Base-by-base conservation (phyloP, 306 rosid species). In the Glycine soja region DNA sequence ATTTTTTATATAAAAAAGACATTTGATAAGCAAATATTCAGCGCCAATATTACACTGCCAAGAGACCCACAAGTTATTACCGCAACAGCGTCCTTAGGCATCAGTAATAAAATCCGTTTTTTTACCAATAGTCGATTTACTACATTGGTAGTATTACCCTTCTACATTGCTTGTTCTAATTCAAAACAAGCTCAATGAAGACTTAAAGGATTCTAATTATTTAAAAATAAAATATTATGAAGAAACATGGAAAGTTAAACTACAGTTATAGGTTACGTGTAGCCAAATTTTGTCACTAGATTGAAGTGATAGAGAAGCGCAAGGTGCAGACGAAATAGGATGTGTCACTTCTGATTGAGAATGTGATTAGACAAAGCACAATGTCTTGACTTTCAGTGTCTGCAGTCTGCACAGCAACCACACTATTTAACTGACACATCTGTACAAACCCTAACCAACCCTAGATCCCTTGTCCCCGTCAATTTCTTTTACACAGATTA, bases 341-440 rank as follows among this genome's bases (percentile, higher is more conserved):
- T 12, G 24, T 14, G 80, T 81, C 85, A 36, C 64, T 81, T 85
- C 85, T 2, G 40, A 76, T 58, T 69, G 78, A 69, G 46, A 30
- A 18, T n/a, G 51, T 68, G 83, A 76, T 72, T 76, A 70, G 80
- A 77, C 88, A n/a, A 65, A 65, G 43, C 79, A 69, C 53, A 43
- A 61, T 10, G 48, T 47, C 70, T 45, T 81, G 70, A 72, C 50
- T 85, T 77, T 76, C 77, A 36, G 80, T 10, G 76, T 72, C 83
- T 24, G 54, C 52, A 76, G 76, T 65, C 77, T 48, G 56, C 73
- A 76, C 15, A 58, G 68, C 10, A 12, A 8, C 63, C 16, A 63
- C 45, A 65, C 70, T 65, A 50, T 40, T 74, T 74, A 3, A 59
- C 84, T 84, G 82, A 61, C 53, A 14, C 48, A 61, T 50, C 6